Evolutionary conservation across 1,139 yeast genomes (phyloP).

Genomic region (Arxiozyma bovina): DNA sequence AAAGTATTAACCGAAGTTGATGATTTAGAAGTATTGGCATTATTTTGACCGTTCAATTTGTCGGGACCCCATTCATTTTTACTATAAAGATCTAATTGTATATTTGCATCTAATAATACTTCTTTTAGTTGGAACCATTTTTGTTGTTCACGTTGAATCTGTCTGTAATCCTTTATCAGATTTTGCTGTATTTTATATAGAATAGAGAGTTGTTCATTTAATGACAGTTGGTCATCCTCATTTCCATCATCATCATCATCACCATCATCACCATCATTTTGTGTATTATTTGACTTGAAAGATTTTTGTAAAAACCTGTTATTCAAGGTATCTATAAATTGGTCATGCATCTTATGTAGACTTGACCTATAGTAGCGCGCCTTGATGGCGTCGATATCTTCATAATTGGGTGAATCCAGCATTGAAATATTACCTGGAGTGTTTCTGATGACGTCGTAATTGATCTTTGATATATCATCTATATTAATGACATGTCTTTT

Average conservation of each 20-base stretch:
- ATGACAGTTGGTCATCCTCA: not conserved
- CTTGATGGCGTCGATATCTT: slow-evolving; percentile 23
- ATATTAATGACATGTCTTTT: slow-evolving; percentile 28
- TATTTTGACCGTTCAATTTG: not conserved
- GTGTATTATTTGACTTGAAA: not conserved
- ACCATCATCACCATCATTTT: not conserved
- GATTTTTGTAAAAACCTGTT: not conserved
- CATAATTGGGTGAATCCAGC: slow-evolving; percentile 7
- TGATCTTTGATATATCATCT: slow-evolving; percentile 28
- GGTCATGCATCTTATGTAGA: slow-evolving; percentile 24
- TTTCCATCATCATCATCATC: not conserved
- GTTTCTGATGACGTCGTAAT: slow-evolving; percentile 30
- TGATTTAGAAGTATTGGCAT: not conserved
- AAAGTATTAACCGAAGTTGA: not conserved
- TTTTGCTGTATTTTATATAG: slow-evolving; percentile 19
- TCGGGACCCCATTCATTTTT: slow-evolving; percentile 6
- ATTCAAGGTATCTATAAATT: not conserved
- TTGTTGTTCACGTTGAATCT: slow-evolving; percentile 18
- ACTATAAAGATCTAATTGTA: slow-evolving; percentile 28
- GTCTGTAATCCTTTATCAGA: slow-evolving; percentile 18
- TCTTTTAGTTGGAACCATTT: slow-evolving; percentile 30
- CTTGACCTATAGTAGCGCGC: slow-evolving; percentile 23
- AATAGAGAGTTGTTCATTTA: slow-evolving; percentile 18
- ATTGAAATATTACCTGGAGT: slow-evolving; percentile 26
- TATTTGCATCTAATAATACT: slow-evolving; percentile 27